Conservation (phyloP, 2,329 filamentous ascomycete species). For the Aureobasidium lini region DNA sequence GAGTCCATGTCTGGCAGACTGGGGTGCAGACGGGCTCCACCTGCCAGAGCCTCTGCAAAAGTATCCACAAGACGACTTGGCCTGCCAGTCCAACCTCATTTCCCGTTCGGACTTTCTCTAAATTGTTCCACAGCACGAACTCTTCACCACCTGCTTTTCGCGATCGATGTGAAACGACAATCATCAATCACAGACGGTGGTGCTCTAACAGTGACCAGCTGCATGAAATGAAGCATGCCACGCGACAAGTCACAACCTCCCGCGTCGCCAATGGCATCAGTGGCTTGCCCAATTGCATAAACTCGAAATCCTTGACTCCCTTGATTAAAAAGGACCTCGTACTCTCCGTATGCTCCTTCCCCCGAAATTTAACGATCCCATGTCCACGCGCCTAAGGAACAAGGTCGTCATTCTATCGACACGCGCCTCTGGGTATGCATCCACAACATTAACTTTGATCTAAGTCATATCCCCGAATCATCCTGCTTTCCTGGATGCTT, state of each 20-base stretch:
- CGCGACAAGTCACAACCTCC: slow-evolving; percentile 8
- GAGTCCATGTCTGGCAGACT: background rate
- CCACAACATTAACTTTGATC: background rate
- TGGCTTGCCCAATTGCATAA: slow-evolving; percentile 4
- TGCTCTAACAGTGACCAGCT: background rate
- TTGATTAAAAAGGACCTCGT: background rate
- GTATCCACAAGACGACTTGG: slow-evolving; percentile 5
- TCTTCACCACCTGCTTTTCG: background rate
- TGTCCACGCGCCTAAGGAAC: background rate
- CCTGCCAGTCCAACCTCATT: slow-evolving; percentile 7
- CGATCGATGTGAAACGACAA: slow-evolving; percentile 9
- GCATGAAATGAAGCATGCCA: slow-evolving; percentile 13
- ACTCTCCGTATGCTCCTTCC: background rate
- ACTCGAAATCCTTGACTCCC: background rate
- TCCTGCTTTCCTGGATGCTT: background rate
- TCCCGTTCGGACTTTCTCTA: slow-evolving; percentile 8
- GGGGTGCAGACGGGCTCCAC: slow-evolving; percentile 3
- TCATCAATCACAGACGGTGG: slow-evolving; percentile 1
- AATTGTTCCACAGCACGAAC: slow-evolving; percentile 6
- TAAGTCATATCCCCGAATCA: background rate
- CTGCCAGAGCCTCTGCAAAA: background rate
- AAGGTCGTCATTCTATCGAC: background rate
- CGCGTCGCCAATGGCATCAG: slow-evolving; percentile 10
- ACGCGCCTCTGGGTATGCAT: background rate
- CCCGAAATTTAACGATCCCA: background rate